Conservation (phyloP, 305 asterid genomes). For the Fraxinus greggii region DNA sequence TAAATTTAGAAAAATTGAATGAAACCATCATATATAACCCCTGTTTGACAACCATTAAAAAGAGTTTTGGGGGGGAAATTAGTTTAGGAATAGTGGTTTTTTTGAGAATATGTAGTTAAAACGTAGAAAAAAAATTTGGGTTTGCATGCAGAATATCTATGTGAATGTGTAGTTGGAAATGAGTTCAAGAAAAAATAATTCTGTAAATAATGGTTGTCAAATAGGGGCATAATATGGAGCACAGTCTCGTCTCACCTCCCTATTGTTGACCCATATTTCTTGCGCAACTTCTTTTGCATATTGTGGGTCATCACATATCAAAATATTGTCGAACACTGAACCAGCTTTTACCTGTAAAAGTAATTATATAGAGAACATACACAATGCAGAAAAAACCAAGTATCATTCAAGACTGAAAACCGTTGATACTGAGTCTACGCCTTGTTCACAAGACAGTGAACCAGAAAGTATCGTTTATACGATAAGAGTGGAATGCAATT, state of each 20-base stretch:
- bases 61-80: too few species aligned
- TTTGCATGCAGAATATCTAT: too few species aligned
- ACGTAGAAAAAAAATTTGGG: too few species aligned
- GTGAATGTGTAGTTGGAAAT: too few species aligned
- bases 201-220: too few species aligned
- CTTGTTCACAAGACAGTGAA: not conserved
- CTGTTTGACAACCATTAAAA: too few species aligned
- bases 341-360: slow-evolving; percentile 88
- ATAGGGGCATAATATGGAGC: not conserved
- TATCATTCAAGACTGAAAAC: not conserved
- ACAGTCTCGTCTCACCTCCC: slow-evolving; percentile 57
- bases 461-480: not conserved
- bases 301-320: slow-evolving; percentile 80
- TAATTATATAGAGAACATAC: not conserved
- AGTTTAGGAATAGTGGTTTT: too few species aligned
- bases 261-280: slow-evolving; percentile 63
- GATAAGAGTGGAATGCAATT: slow-evolving; percentile 14
- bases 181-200: too few species aligned
- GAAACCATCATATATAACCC: not conserved
- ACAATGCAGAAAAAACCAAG: not conserved
- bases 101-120: too few species aligned
- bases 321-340: slow-evolving; percentile 79
- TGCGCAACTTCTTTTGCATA: slow-evolving; percentile 74
- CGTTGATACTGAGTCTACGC: not conserved
- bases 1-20: slow-evolving; percentile 17